Evolutionary conservation across 352 stramenopile genomes (phyloP).

Genomic region (Phytophthora sansomeana): DNA sequence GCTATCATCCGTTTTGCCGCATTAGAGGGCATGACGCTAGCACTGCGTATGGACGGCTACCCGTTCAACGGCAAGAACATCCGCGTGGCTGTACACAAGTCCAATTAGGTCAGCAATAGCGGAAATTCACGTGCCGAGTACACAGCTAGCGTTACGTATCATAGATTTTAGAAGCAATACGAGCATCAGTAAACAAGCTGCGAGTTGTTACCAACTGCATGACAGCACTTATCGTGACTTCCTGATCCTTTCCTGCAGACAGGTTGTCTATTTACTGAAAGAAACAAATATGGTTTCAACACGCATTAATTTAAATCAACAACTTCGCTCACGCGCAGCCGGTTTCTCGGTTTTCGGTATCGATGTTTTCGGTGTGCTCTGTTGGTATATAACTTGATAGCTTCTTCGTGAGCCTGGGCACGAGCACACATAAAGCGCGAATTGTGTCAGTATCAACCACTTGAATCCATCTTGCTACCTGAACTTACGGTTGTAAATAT

Average conservation of each 20-base stretch:
- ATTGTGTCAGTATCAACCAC: constrained; percentile 1
- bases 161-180: constrained; percentile 43
- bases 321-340: neutral
- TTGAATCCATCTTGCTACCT: neutral
- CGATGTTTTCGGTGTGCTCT: neutral
- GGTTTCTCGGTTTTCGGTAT: neutral
- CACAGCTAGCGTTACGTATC: constrained; percentile 27
- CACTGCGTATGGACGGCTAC: constrained; percentile 73
- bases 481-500: constrained; percentile 37
- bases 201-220: too few relatives aligned
- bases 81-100: constrained; percentile 53
- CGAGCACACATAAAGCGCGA: constrained; percentile 3
- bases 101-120: constrained; percentile 39
- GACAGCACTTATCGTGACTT: too few relatives aligned
- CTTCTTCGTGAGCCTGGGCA: constrained; percentile 10
- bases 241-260: too few relatives aligned
- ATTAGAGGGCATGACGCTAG: constrained; percentile 57
- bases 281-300: too few relatives aligned
- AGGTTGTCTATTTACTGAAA: too few relatives aligned
- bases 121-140: constrained; percentile 9
- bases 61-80: constrained; percentile 77
- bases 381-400: constrained; percentile 23
- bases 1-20: constrained; percentile 66
- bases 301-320: neutral
- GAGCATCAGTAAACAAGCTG: constrained; percentile 22